Conservation (phyloP, 768 basidiomycete genomes). For the Macrolepiota albuminosa region DNA sequence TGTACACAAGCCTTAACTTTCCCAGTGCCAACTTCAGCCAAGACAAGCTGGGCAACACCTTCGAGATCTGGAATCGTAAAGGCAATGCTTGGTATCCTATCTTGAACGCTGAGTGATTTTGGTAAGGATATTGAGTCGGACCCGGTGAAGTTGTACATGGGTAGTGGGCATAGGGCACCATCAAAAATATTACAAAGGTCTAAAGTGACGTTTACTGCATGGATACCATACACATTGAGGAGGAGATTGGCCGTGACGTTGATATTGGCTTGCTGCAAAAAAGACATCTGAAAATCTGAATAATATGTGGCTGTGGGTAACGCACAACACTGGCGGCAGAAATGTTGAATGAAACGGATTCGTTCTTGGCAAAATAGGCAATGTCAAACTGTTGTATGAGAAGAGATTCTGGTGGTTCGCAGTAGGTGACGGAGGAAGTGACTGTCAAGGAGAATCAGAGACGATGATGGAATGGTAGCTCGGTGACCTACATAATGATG, state of each 20-base stretch:
- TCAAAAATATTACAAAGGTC: conserved; percentile 76
- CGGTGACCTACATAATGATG: conserved; percentile 54
- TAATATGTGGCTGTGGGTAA: conserved; percentile 16
- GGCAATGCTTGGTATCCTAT: conserved; percentile 70
- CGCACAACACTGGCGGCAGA: conserved; percentile 83
- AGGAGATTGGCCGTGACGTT: conserved; percentile 80
- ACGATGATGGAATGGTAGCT: conserved; percentile 4
- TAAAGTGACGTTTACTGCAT: conserved; percentile 78
- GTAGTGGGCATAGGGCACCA: conserved; percentile 81
- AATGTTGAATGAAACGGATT: conserved; percentile 79
- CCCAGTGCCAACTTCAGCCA: conserved; percentile 66
- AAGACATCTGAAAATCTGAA: conserved; percentile 14
- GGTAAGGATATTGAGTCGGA: conserved; percentile 66
- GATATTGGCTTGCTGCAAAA: conserved; percentile 58
- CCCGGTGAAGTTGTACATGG: conserved; percentile 84
- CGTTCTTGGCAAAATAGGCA: conserved; percentile 62
- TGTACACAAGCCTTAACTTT: conserved; percentile 85
- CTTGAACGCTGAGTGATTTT: conserved; percentile 46
- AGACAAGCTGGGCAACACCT: conserved; percentile 76
- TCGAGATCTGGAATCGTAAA: conserved; percentile 90
- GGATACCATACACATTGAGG: conserved; percentile 85
- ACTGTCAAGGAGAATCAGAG: conserved; percentile 36
- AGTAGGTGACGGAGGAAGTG: conserved; percentile 87
- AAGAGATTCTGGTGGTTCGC: conserved; percentile 72
- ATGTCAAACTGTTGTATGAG: conserved; percentile 78